Percentiles rank a stretch among this genome's conserved stretches.
phyloP scores from a whole-genome alignment of 305 asterid genomes.

The Fraxinus sp. region DNA sequence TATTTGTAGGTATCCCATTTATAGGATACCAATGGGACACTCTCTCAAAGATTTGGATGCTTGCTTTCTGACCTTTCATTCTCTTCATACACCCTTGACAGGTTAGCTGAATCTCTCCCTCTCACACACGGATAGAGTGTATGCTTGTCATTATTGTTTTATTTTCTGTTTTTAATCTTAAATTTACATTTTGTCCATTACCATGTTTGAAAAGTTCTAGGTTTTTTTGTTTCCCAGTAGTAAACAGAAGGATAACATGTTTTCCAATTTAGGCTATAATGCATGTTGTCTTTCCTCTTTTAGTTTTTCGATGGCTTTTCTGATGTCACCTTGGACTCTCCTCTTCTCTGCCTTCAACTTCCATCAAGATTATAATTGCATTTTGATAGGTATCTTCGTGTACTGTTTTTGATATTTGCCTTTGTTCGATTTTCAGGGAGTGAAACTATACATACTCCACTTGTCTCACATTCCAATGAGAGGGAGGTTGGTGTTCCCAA shows the following conservation, averaged over 20 bases:
- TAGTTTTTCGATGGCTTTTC: not conserved
- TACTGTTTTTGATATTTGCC: not conserved
- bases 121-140: not conserved
- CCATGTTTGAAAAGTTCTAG: not conserved
- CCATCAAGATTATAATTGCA: not conserved
- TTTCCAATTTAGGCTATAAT: not conserved
- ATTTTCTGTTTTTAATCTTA: not conserved
- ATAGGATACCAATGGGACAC: slow-evolving; percentile 50
- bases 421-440: slow-evolving; percentile 41
- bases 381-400: not conserved
- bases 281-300: not conserved
- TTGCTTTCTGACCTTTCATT: slow-evolving; percentile 54
- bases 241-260: not conserved
- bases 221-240: not conserved
- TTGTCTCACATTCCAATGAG: slow-evolving; percentile 47
- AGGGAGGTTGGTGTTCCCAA: slow-evolving; percentile 48
- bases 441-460: slow-evolving; percentile 47
- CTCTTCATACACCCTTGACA: slow-evolving; percentile 42
- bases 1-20: slow-evolving; percentile 48
- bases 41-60: slow-evolving; percentile 49
- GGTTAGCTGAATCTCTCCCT: slow-evolving; percentile 22
- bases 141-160: not conserved
- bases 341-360: not conserved
- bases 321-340: not conserved
- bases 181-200: not conserved